Percentiles rank a stretch among this genome's conserved stretches.
Evolutionary conservation across 495 filamentous ascomycete species (phyloP).

Genomic region (Hyaloscypha bicolor): DNA sequence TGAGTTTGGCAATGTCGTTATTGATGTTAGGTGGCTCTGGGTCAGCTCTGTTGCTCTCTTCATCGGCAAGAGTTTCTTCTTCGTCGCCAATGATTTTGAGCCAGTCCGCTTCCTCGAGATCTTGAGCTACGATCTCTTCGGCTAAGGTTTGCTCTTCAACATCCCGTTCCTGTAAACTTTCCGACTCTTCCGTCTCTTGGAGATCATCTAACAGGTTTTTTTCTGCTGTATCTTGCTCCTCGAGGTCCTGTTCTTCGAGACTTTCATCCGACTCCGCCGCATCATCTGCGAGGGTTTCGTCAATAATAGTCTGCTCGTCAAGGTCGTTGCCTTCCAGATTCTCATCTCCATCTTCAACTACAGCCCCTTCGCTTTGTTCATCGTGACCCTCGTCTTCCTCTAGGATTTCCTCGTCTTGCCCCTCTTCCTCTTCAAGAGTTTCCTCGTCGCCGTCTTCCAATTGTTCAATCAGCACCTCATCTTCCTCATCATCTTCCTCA

Average conservation of each 20-base stretch:
- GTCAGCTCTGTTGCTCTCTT: background rate
- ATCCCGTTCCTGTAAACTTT: background rate
- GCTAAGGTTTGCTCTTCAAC: background rate
- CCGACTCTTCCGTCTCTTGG: background rate
- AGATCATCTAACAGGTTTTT: background rate
- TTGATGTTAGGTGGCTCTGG: background rate
- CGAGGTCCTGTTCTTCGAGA: background rate
- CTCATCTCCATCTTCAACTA: constrained; percentile 4
- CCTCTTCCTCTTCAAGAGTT: constrained; percentile 31
- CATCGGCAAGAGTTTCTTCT: background rate
- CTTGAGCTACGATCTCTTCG: background rate
- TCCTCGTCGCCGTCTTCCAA: constrained; percentile 32
- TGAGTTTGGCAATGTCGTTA: background rate
- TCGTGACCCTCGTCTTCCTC: constrained; percentile 31
- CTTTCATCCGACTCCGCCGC: background rate
- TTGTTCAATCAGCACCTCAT: constrained; percentile 22
- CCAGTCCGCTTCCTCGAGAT: background rate
- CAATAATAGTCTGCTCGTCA: background rate
- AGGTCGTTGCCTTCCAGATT: background rate
- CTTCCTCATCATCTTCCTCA: constrained; percentile 25
- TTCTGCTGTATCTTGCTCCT: background rate
- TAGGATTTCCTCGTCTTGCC: constrained; percentile 30
- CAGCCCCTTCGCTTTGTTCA: constrained; percentile 9
- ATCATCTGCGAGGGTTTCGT: background rate
- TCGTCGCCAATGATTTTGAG: background rate